Evolutionary conservation across 2,329 filamentous ascomycete species (phyloP).

Genomic region (Colletotrichum tanaceti): DNA sequence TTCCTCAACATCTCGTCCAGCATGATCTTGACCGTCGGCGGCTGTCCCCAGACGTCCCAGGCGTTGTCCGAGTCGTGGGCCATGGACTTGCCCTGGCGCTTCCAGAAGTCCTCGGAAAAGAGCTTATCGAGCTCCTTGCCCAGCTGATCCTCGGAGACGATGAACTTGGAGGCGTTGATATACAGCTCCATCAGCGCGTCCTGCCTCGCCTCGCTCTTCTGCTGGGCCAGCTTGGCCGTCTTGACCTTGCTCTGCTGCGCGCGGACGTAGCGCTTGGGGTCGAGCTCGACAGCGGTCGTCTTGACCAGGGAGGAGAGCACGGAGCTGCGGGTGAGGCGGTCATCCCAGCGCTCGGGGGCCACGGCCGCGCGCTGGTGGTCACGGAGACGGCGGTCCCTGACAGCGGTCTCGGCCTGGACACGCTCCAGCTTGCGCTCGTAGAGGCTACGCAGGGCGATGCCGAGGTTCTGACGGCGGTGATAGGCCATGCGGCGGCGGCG

Average conservation of each 20-base stretch:
- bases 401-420: constrained; percentile 56
- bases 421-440: constrained; percentile 70
- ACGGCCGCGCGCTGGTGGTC: constrained; percentile 61
- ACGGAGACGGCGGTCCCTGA: constrained; percentile 55
- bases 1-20: constrained; percentile 52
- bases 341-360: constrained; percentile 79
- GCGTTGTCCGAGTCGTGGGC: constrained; percentile 55
- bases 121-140: constrained; percentile 76
- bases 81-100: constrained; percentile 52
- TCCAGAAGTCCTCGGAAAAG: constrained; percentile 75
- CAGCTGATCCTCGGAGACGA: constrained; percentile 83
- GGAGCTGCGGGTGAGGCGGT: constrained; percentile 78
- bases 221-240: constrained; percentile 57
- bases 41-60: constrained; percentile 63
- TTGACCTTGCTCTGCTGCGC: constrained; percentile 56
- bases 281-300: constrained; percentile 64
- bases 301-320: constrained; percentile 64
- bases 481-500: constrained; percentile 78
- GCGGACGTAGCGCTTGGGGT: constrained; percentile 71
- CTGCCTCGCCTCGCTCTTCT: constrained; percentile 69
- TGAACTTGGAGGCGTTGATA: constrained; percentile 87
- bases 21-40: constrained; percentile 59
- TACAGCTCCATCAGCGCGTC: constrained; percentile 88
- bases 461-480: constrained; percentile 76
- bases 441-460: constrained; percentile 76